phyloP scores from a whole-genome alignment of 371 early-diverging fungal genomes.

The Rhizomucor miehei region DNA sequence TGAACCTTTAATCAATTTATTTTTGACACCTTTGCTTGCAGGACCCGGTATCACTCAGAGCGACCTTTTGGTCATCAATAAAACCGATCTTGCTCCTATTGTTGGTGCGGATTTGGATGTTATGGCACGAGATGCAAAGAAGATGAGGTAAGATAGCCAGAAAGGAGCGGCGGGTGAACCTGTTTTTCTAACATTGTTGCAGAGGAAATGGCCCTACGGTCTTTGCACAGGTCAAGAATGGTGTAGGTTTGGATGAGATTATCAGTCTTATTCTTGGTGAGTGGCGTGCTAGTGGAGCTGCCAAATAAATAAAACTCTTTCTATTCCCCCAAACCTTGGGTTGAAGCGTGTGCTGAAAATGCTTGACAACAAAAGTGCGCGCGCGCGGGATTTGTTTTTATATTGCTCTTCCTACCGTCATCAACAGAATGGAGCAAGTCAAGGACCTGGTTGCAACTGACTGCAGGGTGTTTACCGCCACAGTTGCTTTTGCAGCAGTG shows the following conservation, averaged over 20 bases:
- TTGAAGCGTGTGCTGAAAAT: too few relatives aligned
- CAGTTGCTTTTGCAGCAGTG: constrained; percentile 44
- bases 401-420: background rate
- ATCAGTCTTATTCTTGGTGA: constrained; percentile 77
- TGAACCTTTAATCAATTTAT: too few relatives aligned
- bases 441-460: constrained; percentile 3
- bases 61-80: constrained; percentile 91
- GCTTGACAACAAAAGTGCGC: too few relatives aligned
- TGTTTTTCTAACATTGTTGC: background rate
- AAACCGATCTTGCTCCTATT: constrained; percentile 87
- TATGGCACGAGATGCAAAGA: constrained; percentile 88
- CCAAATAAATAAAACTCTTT: constrained; percentile 11
- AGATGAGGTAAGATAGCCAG: constrained; percentile 79
- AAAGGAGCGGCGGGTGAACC: too few relatives aligned
- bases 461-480: constrained; percentile 15
- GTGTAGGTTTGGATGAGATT: constrained; percentile 80
- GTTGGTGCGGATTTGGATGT: constrained; percentile 89
- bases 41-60: constrained; percentile 94
- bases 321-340: too few relatives aligned
- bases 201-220: constrained; percentile 76
- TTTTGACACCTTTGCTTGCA: constrained; percentile 3
- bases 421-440: constrained; percentile 4
- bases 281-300: constrained; percentile 66
- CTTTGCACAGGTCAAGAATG: constrained; percentile 89
- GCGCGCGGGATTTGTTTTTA: too few relatives aligned